Conservation (phyloP, 2,329 filamentous ascomycete genomes). For the Penicillium sp. region DNA sequence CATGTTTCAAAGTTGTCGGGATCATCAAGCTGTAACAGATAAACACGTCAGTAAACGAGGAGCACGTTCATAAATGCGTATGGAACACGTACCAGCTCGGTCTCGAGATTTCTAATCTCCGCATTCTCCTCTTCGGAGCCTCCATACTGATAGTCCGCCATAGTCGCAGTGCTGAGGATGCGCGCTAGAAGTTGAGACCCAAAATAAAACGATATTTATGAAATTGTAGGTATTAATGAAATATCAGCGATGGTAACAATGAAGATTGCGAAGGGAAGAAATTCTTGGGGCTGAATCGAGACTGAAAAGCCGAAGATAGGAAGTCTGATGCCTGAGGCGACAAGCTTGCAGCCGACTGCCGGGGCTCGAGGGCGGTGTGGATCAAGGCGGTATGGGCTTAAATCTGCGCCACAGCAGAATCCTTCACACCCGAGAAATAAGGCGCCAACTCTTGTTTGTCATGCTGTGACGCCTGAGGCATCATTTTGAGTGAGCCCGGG, state of each 20-base stretch:
- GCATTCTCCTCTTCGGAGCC: constrained; percentile 76
- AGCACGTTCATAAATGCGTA: not conserved
- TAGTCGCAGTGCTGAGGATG: constrained; percentile 36
- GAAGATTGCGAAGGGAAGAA: constrained; percentile 4
- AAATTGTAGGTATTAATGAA: constrained; percentile 5
- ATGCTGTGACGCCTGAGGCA: not conserved
- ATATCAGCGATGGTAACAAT: constrained; percentile 13
- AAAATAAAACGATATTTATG: not conserved
- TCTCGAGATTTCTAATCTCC: constrained; percentile 75
- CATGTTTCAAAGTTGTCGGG: constrained; percentile 91
- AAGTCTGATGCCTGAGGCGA: constrained; percentile 4
- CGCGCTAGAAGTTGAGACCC: not conserved
- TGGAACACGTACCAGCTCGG: constrained; percentile 65
- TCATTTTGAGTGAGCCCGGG: constrained; percentile 1
- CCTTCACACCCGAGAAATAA: not conserved
- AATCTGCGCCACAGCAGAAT: not conserved
- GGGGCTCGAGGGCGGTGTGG: not conserved
- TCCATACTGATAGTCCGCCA: constrained; percentile 73
- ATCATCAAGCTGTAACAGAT: constrained; percentile 55
- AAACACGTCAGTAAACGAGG: constrained; percentile 8
- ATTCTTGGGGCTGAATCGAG: constrained; percentile 3
- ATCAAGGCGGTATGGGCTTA: not conserved
- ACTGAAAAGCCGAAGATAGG: constrained; percentile 7
- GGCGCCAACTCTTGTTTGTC: not conserved
- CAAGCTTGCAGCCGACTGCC: not conserved